Evolutionary conservation across 371 early-diverging fungal genomes (phyloP).

Genomic region (Massospora cicadina): DNA sequence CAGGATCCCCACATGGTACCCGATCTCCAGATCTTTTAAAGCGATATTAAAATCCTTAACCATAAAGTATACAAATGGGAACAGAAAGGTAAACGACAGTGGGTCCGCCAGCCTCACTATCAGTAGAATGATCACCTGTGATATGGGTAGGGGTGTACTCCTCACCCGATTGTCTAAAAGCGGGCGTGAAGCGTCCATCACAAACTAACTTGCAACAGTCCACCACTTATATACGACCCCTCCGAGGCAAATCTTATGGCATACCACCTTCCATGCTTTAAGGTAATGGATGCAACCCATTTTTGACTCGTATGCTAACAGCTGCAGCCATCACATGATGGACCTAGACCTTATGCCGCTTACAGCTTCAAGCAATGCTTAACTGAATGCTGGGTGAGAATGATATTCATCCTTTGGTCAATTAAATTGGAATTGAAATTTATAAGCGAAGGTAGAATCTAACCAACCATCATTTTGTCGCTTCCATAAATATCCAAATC

Average conservation of each 20-base stretch:
- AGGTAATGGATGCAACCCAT: neutral
- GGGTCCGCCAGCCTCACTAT: slow-evolving; percentile 38
- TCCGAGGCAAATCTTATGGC: neutral
- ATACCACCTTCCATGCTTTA: neutral
- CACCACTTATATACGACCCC: neutral
- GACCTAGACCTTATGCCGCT: too few species aligned
- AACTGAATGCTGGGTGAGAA: too few species aligned
- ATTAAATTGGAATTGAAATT: neutral
- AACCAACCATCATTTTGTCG: neutral
- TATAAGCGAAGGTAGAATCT: neutral
- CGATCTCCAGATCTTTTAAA: slow-evolving; percentile 29
- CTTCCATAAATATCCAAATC: neutral
- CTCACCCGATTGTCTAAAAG: neutral
- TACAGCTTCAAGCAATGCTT: too few species aligned
- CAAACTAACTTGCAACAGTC: neutral
- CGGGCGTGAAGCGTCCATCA: neutral
- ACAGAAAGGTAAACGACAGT: slow-evolving; percentile 31
- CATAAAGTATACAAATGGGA: slow-evolving; percentile 45
- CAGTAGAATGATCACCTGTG: slow-evolving; percentile 33
- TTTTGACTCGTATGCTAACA: too few species aligned
- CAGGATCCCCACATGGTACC: slow-evolving; percentile 42
- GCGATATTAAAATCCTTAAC: slow-evolving; percentile 34
- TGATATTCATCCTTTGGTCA: neutral
- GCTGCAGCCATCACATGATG: too few species aligned
- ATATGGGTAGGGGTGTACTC: slow-evolving; percentile 26